Percentiles rank a stretch among this genome's conserved stretches.
Evolutionary conservation across 495 filamentous ascomycete species (phyloP).

Genomic region (Podospora fimiseda): DNA sequence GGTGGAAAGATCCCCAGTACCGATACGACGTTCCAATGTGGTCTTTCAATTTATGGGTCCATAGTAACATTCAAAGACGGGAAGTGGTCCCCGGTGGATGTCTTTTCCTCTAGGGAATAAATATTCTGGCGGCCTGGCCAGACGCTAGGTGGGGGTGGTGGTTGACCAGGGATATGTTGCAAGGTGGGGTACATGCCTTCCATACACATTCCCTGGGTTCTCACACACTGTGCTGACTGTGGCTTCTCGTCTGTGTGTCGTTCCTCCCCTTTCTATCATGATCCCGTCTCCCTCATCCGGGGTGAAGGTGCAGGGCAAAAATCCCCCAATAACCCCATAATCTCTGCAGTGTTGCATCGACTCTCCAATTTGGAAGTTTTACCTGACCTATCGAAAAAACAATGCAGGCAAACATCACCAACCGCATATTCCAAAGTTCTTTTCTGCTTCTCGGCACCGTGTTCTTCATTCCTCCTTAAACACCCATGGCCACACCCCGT

Average conservation of each 20-base stretch:
- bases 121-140: too few relatives aligned
- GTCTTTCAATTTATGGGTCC: too few relatives aligned
- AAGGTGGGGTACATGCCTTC: not conserved
- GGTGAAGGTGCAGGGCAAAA: too few relatives aligned
- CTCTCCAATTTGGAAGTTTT: slow-evolving; percentile 1
- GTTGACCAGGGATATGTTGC: too few relatives aligned
- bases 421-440: slow-evolving; percentile 1
- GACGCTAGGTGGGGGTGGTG: too few relatives aligned
- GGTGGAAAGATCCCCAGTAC: too few relatives aligned
- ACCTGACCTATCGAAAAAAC: slow-evolving; percentile 1
- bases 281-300: not conserved
- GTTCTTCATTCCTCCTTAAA: slow-evolving; percentile 1
- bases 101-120: too few relatives aligned
- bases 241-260: not conserved
- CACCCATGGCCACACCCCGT: slow-evolving; percentile 2
- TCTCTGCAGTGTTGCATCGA: slow-evolving; percentile 1
- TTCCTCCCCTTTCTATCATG: too few relatives aligned
- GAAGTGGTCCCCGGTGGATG: too few relatives aligned
- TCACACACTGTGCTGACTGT: not conserved
- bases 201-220: not conserved
- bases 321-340: not conserved
- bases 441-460: not conserved
- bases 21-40: slow-evolving; percentile 1
- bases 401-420: not conserved
- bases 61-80: too few relatives aligned